Base-by-base conservation (phyloP, 2,329 filamentous ascomycete genomes). In the Purpureocillium lavendulum region DNA sequence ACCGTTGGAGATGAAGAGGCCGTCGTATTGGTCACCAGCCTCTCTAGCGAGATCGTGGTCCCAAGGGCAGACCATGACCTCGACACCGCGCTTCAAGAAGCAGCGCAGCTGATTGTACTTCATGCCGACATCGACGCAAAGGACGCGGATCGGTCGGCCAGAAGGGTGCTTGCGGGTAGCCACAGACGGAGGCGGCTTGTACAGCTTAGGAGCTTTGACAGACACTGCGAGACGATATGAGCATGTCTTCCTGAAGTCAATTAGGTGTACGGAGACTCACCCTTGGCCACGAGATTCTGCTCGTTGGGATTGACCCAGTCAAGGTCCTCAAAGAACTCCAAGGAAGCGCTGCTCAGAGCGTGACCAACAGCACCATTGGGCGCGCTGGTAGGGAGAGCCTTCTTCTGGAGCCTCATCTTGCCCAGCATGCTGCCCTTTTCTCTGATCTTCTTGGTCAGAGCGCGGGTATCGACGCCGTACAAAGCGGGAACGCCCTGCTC, bases 51-150 rank as follows among this genome's bases (percentile, higher is more conserved):
- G 88, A 61, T 97, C 84, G 57, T 96, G 88, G 66, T 98, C 82
- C 89, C 90, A 98, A 9, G 92, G 92, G 47, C 92, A 89, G 41
- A 96, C 87, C 48, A 95, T 69, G 36, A 97, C 89, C 61, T 98
- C 92, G 40, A 97, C 84, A 40, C 92, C 92, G 51, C 92, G 81
- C 54, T 80, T 82, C 43, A 98, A 73, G 54, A 98, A 81, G 68
- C 92, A 98, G 51, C 92, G 79, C 53, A 98, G 75, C 69, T 98
- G 92, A 69, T 97, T 98, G 69, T 87, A 96, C 68, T 98, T 98
- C 72, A 97, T 82, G 61, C 92, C 92, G 51, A 98, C 90, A 67
- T 98, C 92, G 51, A 98, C 77, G 60, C 88, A 95, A 37, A 97
- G 72, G 45, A 98, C 82, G 58, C 89, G 86, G 43, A 97, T 75